A percentile compares a stretch with the other conserved stretches of the same genome.
These are phyloP conservation scores for Trichophyton equinum DNA, from an alignment of 2,329 filamentous ascomycete species.

Conservation along the genomic window DNA sequence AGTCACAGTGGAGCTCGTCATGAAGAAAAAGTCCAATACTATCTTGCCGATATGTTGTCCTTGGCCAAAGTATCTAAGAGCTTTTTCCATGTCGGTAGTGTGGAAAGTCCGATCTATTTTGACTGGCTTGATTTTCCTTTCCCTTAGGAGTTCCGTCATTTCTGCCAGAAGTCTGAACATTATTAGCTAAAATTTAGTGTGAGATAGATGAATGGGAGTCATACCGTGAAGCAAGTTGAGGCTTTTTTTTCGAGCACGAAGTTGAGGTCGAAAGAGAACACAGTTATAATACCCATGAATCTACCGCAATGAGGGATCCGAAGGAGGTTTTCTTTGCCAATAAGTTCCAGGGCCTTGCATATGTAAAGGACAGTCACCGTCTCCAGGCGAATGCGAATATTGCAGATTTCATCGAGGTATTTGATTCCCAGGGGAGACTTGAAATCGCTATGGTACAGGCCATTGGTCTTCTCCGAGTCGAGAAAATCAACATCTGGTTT, in stretches of 20 bases:
- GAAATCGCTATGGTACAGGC: not conserved
- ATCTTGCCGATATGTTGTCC: not conserved
- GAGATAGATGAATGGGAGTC: not conserved
- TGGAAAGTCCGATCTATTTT: not conserved
- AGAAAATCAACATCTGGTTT: slow-evolving; percentile 4
- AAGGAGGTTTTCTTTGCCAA: not conserved
- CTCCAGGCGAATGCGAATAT: not conserved
- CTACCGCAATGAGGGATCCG: not conserved
- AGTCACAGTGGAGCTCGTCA: slow-evolving; percentile 8
- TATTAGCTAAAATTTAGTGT: not conserved
- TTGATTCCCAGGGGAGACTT: not conserved
- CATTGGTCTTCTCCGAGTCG: not conserved
- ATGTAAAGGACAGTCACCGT: not conserved
- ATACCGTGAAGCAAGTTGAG: not conserved
- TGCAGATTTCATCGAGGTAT: not conserved
- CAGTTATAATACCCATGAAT: not conserved
- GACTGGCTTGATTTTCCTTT: not conserved
- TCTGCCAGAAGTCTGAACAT: not conserved
- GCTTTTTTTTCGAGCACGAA: not conserved
- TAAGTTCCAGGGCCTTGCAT: not conserved
- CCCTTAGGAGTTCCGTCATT: not conserved
- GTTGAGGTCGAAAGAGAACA: not conserved
- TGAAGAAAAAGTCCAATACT: slow-evolving; percentile 16
- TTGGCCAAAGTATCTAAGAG: not conserved
- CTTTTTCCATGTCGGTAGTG: not conserved